Evolutionary conservation across 768 basidiomycete species (phyloP).

Genomic region (Amanita muscaria): DNA sequence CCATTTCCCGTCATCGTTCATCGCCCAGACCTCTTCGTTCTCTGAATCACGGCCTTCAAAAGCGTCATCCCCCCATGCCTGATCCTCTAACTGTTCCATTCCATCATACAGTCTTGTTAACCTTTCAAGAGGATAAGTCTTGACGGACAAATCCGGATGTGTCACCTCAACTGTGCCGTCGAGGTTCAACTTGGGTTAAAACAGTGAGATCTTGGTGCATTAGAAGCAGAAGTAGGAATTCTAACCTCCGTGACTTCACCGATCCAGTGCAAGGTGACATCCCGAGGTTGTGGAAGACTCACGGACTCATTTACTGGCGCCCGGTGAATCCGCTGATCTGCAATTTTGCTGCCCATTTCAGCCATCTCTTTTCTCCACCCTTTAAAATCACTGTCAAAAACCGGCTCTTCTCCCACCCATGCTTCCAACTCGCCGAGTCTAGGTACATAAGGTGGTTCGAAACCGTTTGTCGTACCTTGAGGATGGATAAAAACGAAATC

Average conservation of each 20-base stretch:
- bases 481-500: constrained; percentile 79
- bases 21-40: constrained; percentile 34
- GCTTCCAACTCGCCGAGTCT: constrained; percentile 77
- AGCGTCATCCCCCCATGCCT: constrained; percentile 45
- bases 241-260: constrained; percentile 77
- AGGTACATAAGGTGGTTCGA: constrained; percentile 61
- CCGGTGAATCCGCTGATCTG: constrained; percentile 34
- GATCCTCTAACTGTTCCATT: constrained; percentile 70
- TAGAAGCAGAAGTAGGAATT: constrained; percentile 10
- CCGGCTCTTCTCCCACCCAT: constrained; percentile 62
- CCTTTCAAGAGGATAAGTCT: constrained; percentile 52
- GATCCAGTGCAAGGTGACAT: constrained; percentile 58
- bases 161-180: constrained; percentile 70
- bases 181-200: constrained; percentile 46
- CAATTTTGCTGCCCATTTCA: constrained; percentile 53
- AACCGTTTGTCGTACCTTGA: constrained; percentile 65
- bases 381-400: constrained; percentile 40
- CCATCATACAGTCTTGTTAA: constrained; percentile 76
- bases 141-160: constrained; percentile 47
- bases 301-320: constrained; percentile 32
- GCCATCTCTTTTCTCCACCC: constrained; percentile 72
- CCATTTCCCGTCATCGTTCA: constrained; percentile 39
- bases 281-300: constrained; percentile 29
- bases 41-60: constrained; percentile 36
- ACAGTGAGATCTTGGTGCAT: constrained; percentile 8